Evolutionary conservation across 768 basidiomycete species (phyloP), one percentile per base, ranked within the genome.

Genomic region (Inosperma sp.): DNA sequence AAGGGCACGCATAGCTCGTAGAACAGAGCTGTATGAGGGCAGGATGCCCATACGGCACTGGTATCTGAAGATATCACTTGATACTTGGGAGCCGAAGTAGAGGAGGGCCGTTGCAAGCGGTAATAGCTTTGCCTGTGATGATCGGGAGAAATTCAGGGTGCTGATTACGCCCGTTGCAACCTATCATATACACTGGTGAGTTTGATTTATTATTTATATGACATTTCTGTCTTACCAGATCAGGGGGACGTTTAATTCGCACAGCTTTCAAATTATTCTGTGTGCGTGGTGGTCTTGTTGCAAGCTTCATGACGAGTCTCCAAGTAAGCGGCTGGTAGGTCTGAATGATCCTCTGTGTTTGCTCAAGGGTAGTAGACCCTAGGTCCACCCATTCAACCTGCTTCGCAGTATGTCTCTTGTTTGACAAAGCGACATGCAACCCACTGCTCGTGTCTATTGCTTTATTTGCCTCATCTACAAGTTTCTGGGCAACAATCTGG

Each of bases 401-500:
- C 7, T 31, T 41, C 12, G 14, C 39, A 12, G 12, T 5, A 3
- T 17, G 12, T 30, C 29, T 29, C 29, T 1, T 47, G 9, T 17
- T 47, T 13, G 27, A 17, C 2, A 22, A 35, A 14, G 45, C 34
- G 3, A 23, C 54, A 44, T 60, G 60, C 4, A 63, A 50, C 3
- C 62, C 58, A 17, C 48, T 52, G 2, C 12, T 13, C 2, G 51
- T 44, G 7, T 56, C 31, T 7, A 59, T 56, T 13, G 48, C 60
- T 12, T 21, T 17, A n/a, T 46, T 49, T 10, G 56, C 58, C 33
- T 58, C 56, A 6, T 43, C 22, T 13, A 61, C 21, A 5, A 62
- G 53, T 48, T 49, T 42, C 27, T 49, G 26, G 19, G 44, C 43
- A 19, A 56, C 45, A 23, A 63, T 41, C 42, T 65, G 62, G 17